Percentiles rank a stretch among this genome's conserved stretches.
Conservation (phyloP, 805 yeast genomes). For the Danielozyma ontarioensis region DNA sequence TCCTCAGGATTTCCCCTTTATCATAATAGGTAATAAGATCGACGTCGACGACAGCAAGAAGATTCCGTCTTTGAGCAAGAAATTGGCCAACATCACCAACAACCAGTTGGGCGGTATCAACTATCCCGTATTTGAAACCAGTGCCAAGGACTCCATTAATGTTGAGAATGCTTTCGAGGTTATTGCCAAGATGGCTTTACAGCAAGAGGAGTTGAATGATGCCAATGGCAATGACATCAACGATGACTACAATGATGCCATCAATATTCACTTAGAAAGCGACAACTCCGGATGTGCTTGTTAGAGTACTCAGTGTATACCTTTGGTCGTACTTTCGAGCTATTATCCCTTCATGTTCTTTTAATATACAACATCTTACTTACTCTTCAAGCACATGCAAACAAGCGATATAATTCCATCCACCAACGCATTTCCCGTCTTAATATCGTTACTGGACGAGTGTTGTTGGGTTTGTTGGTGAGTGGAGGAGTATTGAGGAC, state of each 20-base stretch:
- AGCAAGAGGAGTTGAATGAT: constrained; percentile 89
- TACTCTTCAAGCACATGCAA: background rate
- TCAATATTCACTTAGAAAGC: constrained; percentile 86
- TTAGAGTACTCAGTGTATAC: constrained; percentile 30
- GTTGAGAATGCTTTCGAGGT: constrained; percentile 96
- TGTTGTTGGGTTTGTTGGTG: background rate
- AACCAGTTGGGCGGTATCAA: constrained; percentile 57
- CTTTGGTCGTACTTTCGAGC: too few species aligned
- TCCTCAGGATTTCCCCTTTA: constrained; percentile 95
- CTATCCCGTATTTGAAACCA: constrained; percentile 89
- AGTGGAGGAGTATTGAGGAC: background rate
- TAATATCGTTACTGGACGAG: background rate
- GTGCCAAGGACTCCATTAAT: constrained; percentile 94
- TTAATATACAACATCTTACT: too few species aligned
- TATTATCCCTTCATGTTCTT: too few species aligned
- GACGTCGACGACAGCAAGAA: constrained; percentile 91
- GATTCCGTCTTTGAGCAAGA: constrained; percentile 52
- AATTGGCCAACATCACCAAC: constrained; percentile 41
- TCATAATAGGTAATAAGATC: constrained; percentile 89
- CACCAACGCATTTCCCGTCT: background rate
- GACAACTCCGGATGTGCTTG: constrained; percentile 76
- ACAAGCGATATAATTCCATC: background rate
- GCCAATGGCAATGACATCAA: constrained; percentile 50
- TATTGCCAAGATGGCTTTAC: constrained; percentile 90
- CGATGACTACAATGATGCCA: constrained; percentile 95